Evolutionary conservation across 345 rosid genomes (phyloP), one percentile per base, ranked within the genome.

Genomic region (Gossypium stocksii): DNA sequence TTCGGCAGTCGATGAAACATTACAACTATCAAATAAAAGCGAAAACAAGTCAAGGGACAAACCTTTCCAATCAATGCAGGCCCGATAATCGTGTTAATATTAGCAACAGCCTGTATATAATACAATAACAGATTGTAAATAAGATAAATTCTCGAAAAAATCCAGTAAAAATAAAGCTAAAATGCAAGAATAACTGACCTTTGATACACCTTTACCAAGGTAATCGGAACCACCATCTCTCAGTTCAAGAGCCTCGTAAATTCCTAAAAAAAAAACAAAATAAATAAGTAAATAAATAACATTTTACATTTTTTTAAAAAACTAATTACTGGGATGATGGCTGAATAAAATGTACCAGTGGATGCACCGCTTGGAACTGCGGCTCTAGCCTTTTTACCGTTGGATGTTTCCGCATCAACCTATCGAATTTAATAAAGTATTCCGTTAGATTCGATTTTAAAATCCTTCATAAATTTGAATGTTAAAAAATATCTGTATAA

Each of bases 361-460:
- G 98, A 94, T 79, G 98, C 98, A 70, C 98, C 98, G 78, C 98
- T 94, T 0, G 98, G 97, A 51, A 94, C 98, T 6, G 97, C 98
- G 23, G 98, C 98, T 76, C 95, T 87, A 9, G 83, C 88, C 66
- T 83, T 76, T 56, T 70, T 71, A 29, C 89, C 95, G 70, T 79
- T 84, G 4, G 91, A 87, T 66, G 88, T 85, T 27, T 60, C 73
- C 16, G 92, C 76, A 73, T 94, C 98, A 27, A 83, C 97, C 97
- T 94, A 77, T 12, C 61, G 12, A 52, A 61, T 9, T 69, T 23
- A 27, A 41, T 15, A 3, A 52, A 19, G 45, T 6, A 22, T 23
- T 27, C 41, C 11, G 34, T 34, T 9, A 64, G 62, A 22, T 7
- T 19, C 8, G 44, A 51, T 41, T 53, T 15, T 41, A 25, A 46